Evolutionary conservation across 2,329 filamentous ascomycete species (phyloP), one percentile per base, ranked within the genome.

Genomic region (Aspergillus tanneri): DNA sequence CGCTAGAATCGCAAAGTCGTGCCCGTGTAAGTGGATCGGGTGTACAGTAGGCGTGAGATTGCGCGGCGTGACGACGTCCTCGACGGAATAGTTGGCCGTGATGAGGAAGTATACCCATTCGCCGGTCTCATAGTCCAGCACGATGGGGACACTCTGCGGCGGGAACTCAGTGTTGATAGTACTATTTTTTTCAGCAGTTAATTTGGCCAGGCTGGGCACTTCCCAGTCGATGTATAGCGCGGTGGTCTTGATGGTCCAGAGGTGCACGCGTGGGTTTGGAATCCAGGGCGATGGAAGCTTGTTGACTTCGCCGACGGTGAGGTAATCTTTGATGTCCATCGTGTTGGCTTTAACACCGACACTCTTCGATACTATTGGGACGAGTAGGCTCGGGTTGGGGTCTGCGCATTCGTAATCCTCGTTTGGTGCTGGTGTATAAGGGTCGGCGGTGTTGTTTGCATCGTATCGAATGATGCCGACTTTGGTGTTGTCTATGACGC

Each of bases 11-110:
- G 82, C 84, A 73, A 88, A 85, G 70, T 89, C 86, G 66, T 85
- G 81, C 10, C 84, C 84, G 70, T 89, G 85, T 2, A 87, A 63
- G 66, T 88, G 84, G 67, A 88, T 84, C 0, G 85, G 83, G 56
- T 88, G 80, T n/a, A 36, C 34, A n/a, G 19, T 22, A 22, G 36
- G 19, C 16, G 10, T 23, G 9, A 38, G 18, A 23, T 10, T 9
- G 12, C 19, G 16, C 18, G 19, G 19, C 6, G 36, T 14, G 18
- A 21, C 9, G 7, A 58, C 28, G 2, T 61, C 50, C 0, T n/a
- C n/a, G n/a, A n/a, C n/a, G n/a, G 52, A n/a, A 11, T 57, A 35
- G 4, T 47, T 46, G 1, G 57, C 62, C 8, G 59, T 53, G 8
- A 67, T 56, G 21, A 65, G 37, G 2, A 67, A 32, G 23, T 62